A percentile compares a stretch with the other conserved stretches of the same genome.
phyloP scores from a whole-genome alignment of 1,284 basidiomycete species.

The Nidula niveotomentosa region DNA sequence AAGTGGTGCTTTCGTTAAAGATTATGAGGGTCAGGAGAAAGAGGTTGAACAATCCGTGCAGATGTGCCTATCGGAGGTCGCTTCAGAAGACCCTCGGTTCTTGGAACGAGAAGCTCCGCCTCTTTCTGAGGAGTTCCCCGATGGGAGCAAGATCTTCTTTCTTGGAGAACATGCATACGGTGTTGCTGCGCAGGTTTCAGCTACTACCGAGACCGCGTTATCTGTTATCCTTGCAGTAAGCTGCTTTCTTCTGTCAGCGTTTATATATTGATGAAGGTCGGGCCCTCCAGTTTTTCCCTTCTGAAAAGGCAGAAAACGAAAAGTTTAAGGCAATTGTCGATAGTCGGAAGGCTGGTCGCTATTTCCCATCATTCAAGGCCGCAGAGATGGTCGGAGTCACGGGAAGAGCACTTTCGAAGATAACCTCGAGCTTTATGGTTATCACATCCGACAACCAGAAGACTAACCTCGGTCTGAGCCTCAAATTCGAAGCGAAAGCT shows the following conservation, averaged over 20 bases:
- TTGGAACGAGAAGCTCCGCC: constrained; percentile 82
- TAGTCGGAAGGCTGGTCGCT: constrained; percentile 54
- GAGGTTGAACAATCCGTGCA: constrained; percentile 88
- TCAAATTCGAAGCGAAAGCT: constrained; percentile 97
- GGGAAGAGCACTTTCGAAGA: constrained; percentile 79
- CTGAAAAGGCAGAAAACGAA: constrained; percentile 78
- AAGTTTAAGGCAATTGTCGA: constrained; percentile 72
- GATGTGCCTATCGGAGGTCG: constrained; percentile 75
- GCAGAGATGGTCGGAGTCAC: constrained; percentile 73
- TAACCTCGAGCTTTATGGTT: constrained; percentile 94
- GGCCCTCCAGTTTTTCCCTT: constrained; percentile 73
- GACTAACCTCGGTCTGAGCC: constrained; percentile 88
- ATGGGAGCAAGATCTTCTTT: constrained; percentile 93
- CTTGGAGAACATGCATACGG: constrained; percentile 93
- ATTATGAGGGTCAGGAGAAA: constrained; percentile 84
- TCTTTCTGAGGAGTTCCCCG: constrained; percentile 87
- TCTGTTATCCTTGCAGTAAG: constrained; percentile 82
- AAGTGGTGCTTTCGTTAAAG: constrained; percentile 90
- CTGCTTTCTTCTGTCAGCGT: constrained; percentile 9
- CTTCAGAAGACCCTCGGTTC: constrained; percentile 88
- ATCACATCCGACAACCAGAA: constrained; percentile 75
- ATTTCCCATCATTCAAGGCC: constrained; percentile 76
- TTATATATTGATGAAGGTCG: neutral
- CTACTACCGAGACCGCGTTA: constrained; percentile 65
- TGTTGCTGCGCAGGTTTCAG: constrained; percentile 87